These are phyloP conservation scores for Dactylella cylindrospora DNA, from an alignment of 2,329 filamentous ascomycete species.

Conservation along the genomic window DNA sequence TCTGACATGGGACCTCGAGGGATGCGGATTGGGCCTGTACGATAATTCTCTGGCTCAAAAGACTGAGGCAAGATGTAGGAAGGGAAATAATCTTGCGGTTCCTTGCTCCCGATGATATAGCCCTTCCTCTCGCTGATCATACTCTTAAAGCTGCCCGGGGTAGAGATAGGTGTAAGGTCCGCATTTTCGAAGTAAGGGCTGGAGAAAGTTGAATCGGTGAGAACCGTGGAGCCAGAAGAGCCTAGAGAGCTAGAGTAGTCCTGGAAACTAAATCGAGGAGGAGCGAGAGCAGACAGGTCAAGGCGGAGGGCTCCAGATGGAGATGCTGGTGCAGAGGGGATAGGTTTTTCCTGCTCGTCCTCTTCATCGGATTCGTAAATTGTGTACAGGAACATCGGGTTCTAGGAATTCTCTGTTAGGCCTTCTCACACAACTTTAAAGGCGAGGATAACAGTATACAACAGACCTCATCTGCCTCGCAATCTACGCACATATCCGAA, in stretches of 20 bases:
- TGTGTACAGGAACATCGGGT: constrained; percentile 37
- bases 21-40: constrained; percentile 11
- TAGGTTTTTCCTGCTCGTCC: not conserved
- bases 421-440: not conserved
- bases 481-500: constrained; percentile 25
- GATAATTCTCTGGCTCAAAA: constrained; percentile 18
- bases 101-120: constrained; percentile 19
- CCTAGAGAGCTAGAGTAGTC: constrained; percentile 18
- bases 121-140: constrained; percentile 26
- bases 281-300: constrained; percentile 13
- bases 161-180: constrained; percentile 17
- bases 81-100: constrained; percentile 31
- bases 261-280: constrained; percentile 16
- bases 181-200: constrained; percentile 10
- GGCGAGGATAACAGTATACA: not conserved
- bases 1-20: constrained; percentile 14
- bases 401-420: constrained; percentile 1
- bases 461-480: constrained; percentile 24
- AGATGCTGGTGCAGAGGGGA: constrained; percentile 4
- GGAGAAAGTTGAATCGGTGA: constrained; percentile 4
- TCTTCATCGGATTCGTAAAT: constrained; percentile 39
- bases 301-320: not conserved
- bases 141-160: constrained; percentile 27
- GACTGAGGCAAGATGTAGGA: constrained; percentile 10
- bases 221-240: constrained; percentile 10